Percentiles rank a stretch among this genome's conserved stretches.
phyloP scores from a whole-genome alignment of 2,329 filamentous ascomycete species.

The Ophiostoma perfectum region DNA sequence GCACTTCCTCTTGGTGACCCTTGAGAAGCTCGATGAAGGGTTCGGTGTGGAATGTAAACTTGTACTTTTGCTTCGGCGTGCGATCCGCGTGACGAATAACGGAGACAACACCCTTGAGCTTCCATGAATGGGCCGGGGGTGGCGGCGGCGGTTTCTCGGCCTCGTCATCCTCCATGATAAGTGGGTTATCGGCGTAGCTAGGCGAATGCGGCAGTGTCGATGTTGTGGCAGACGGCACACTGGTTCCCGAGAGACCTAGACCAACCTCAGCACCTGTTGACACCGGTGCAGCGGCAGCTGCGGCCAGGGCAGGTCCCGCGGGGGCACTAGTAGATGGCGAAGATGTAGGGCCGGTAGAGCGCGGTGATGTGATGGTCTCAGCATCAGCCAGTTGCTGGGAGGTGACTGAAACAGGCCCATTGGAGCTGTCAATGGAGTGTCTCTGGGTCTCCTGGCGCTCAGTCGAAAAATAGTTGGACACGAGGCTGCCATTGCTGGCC shows the following conservation, averaged over 20 bases:
- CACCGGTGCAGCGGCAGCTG: not conserved
- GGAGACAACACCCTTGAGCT: conserved; percentile 93
- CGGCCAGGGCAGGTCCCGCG: not conserved
- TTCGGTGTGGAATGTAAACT: conserved; percentile 96
- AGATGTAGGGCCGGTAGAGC: not conserved
- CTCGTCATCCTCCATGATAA: conserved; percentile 27
- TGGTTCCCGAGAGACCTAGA: not conserved
- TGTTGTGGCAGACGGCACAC: not conserved
- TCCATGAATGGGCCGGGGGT: conserved; percentile 88
- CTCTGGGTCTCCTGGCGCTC: conserved; percentile 11
- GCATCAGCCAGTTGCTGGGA: not conserved
- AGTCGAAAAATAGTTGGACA: not conserved
- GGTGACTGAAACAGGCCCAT: not conserved
- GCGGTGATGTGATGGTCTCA: not conserved
- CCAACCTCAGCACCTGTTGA: not conserved
- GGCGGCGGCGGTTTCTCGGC: conserved; percentile 57
- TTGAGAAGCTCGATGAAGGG: conserved; percentile 93
- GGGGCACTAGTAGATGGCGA: not conserved
- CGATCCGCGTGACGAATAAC: conserved; percentile 95
- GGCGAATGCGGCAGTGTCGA: conserved; percentile 36
- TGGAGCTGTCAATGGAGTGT: conserved; percentile 9
- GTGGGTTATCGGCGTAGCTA: conserved; percentile 31
- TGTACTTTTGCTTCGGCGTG: conserved; percentile 98
- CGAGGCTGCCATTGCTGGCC: conserved; percentile 15
- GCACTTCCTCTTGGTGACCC: conserved; percentile 91